Evolutionary conservation across 257 asterid species (phyloP).

Genomic region (Lavandula angustifolia): DNA sequence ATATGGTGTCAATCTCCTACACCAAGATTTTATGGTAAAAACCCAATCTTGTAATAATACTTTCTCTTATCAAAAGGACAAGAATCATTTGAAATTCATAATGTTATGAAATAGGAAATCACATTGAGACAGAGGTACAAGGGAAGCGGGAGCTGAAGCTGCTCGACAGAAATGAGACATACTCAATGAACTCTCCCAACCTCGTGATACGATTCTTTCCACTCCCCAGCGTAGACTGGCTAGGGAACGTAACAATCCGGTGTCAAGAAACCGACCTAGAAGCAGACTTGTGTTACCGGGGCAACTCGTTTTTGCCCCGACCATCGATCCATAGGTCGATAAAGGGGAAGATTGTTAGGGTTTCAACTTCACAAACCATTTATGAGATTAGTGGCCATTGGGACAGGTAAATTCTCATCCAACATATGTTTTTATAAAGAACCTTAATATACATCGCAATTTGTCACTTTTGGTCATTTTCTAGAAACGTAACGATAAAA

Average conservation of each 20-base stretch:
- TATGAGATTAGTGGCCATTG: conserved; percentile 73
- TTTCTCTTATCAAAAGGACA: too few species aligned
- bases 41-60: too few species aligned
- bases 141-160: conserved; percentile 64
- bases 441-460: too few species aligned
- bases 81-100: too few species aligned
- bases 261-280: conserved; percentile 69
- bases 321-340: conserved; percentile 54
- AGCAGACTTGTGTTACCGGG: conserved; percentile 66
- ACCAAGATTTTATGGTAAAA: conserved; percentile 65
- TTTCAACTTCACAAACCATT: conserved; percentile 55
- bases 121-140: conserved; percentile 64
- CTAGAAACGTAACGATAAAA: conserved; percentile 53
- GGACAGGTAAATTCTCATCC: conserved; percentile 57
- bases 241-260: conserved; percentile 56
- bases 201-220: conserved; percentile 74
- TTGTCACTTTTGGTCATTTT: not conserved
- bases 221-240: conserved; percentile 68
- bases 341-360: conserved; percentile 54
- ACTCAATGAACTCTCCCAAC: conserved; percentile 72
- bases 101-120: conserved; percentile 45
- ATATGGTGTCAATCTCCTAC: conserved; percentile 69
- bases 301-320: conserved; percentile 48
- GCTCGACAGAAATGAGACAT: conserved; percentile 53
- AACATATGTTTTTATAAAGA: not conserved